Evolutionary conservation across 306 rosid genomes (phyloP), one percentile per base, ranked within the genome.

Genomic region (Lupinus albus): DNA sequence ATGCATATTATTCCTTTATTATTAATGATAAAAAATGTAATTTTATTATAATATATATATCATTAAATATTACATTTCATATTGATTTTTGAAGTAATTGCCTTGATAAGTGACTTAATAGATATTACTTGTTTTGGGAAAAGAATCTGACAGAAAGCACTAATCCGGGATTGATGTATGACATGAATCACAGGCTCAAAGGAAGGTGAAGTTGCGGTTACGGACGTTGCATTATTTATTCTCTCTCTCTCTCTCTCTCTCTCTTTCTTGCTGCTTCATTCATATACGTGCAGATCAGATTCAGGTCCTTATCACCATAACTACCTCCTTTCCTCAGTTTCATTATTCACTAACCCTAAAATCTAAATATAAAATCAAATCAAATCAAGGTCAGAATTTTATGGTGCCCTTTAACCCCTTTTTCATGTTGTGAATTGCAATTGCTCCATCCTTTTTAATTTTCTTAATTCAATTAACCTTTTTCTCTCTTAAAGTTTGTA

Each of bases 251-350:
- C 44, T 44, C 6, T 21, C 8, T 20, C 4, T 5, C 6, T 33
- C 38, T 33, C 8, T 20, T 62, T 14, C 16, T 25, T 25, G 33
- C 51, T 49, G 32, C 28, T 44, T 59, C 54, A 50, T 32, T 65
- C 42, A n/a, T 10, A 35, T 55, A 49, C 50, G 68, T 42, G 63
- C 49, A 50, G 66, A 78, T 72, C 63, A 45, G 48, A 53, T 73
- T 73, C 74, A 53, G 78, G 82, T 71, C 65, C 70, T 72, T 65
- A 71, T 58, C 66, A 42, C 10, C 14, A 36, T 64, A 64, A 50
- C 38, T 59, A 30, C 51, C 51, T 41, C 35, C 15, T 64, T 41
- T 35, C 1, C 28, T 4, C 28, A 25, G 2, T 25, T 25, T 25
- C 28, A 25, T 25, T 58, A 64, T 67, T 67, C 64, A 28, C 45